These are phyloP conservation scores for Sonneratia caseolaris DNA, from an alignment of 345 rosid genomes.

Conservation along the genomic window DNA sequence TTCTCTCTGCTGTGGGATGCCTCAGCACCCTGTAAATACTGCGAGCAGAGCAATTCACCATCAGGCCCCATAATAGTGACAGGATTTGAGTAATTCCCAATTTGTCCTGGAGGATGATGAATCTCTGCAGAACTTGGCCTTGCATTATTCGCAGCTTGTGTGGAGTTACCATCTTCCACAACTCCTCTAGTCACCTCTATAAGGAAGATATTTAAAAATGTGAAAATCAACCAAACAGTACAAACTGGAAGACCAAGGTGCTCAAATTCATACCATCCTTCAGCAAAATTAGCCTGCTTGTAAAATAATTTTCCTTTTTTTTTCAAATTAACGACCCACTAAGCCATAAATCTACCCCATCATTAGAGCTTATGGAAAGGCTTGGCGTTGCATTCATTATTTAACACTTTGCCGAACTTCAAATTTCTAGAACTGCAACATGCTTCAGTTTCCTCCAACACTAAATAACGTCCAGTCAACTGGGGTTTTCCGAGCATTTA, in stretches of 20 bases:
- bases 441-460: background rate
- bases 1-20: constrained; percentile 46
- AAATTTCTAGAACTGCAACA: background rate
- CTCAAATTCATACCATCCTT: too few species aligned
- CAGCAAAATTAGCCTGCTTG: too few species aligned
- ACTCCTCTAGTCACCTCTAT: constrained; percentile 21
- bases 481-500: background rate
- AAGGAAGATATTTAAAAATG: constrained; percentile 1
- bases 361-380: background rate
- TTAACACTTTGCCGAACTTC: background rate
- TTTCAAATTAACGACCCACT: background rate
- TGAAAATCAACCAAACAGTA: background rate
- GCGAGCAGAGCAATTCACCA: constrained; percentile 42
- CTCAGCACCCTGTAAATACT: constrained; percentile 34
- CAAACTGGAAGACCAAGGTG: too few species aligned
- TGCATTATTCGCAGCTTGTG: constrained; percentile 13
- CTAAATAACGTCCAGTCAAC: background rate
- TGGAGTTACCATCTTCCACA: constrained; percentile 33
- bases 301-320: too few species aligned
- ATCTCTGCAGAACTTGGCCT: constrained; percentile 11
- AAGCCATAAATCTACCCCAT: background rate
- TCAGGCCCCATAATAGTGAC: constrained; percentile 45
- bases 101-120: constrained; percentile 16
- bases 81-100: constrained; percentile 22
- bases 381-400: background rate